phyloP scores from a whole-genome alignment of 805 yeast genomes.

The Yamadazyma olivae region DNA sequence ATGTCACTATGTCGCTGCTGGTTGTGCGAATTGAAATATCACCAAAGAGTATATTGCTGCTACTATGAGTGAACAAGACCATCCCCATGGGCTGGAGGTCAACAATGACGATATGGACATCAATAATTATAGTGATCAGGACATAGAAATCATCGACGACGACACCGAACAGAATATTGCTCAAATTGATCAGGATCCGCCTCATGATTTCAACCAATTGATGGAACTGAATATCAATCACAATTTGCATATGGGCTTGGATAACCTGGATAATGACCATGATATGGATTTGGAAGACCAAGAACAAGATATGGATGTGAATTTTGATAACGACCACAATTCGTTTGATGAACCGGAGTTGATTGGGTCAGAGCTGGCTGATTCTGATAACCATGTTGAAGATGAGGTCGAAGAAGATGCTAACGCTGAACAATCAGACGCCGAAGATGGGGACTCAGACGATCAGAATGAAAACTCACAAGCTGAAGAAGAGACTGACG shows the following conservation, averaged over 20 bases:
- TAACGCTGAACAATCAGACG: background rate
- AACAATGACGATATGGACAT: too few relatives aligned
- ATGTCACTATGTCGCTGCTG: too few relatives aligned
- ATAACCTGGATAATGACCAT: background rate
- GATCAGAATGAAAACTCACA: slow-evolving; percentile 1
- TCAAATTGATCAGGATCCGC: background rate
- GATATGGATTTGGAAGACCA: slow-evolving; percentile 1
- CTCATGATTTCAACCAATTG: background rate
- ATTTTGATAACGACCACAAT: background rate
- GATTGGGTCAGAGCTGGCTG: background rate
- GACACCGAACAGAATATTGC: background rate
- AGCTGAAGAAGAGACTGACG: slow-evolving; percentile 2
- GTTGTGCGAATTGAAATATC: too few relatives aligned
- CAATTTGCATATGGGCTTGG: background rate
- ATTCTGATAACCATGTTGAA: background rate
- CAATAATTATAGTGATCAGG: too few relatives aligned
- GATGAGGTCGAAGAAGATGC: slow-evolving; percentile 2
- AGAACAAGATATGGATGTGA: background rate
- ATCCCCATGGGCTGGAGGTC: too few relatives aligned
- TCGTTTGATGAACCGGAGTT: background rate
- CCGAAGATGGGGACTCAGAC: background rate
- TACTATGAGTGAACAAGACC: too few relatives aligned
- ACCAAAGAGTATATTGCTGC: too few relatives aligned
- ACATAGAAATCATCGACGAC: too few relatives aligned
- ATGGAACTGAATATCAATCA: background rate